phyloP scores from a whole-genome alignment of 768 basidiomycete species.

The Dentipellis fragilis region DNA sequence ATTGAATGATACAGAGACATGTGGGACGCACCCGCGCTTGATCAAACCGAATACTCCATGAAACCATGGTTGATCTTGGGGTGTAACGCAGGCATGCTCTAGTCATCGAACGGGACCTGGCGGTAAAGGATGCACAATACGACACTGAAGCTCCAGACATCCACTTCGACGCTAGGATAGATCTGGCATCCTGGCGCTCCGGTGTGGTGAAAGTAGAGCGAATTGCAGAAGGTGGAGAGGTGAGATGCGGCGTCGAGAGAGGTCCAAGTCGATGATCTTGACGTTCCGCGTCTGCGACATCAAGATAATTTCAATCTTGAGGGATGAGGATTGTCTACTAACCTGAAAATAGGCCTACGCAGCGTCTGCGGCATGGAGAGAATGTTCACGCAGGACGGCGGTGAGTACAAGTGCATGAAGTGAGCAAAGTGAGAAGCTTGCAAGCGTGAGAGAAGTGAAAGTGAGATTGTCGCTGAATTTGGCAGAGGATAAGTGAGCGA shows the following conservation, averaged over 20 bases:
- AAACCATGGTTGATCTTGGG: conserved; percentile 98
- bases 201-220: conserved; percentile 97
- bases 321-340: too few species aligned
- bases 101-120: conserved; percentile 98
- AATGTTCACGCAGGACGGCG: too few species aligned
- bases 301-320: conserved; percentile 99
- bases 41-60: conserved; percentile 96
- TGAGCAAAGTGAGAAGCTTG: too few species aligned
- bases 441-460: too few species aligned
- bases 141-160: conserved; percentile 98
- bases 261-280: conserved; percentile 99
- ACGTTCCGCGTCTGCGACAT: conserved; percentile 98
- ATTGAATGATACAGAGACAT: not conserved
- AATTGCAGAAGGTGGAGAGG: conserved; percentile 94
- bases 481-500: too few species aligned
- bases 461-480: too few species aligned
- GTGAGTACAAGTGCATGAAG: too few species aligned
- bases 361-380: too few species aligned
- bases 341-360: too few species aligned
- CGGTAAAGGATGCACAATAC: conserved; percentile 97
- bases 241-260: conserved; percentile 76
- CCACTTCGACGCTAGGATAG: conserved; percentile 96
- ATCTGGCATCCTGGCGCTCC: conserved; percentile 92
- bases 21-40: conserved; percentile 67
- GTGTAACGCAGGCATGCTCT: conserved; percentile 97